A percentile compares a stretch with the other conserved stretches of the same genome.
Conservation (phyloP, 176 grass and related monocot species). For the Zizania latifolia region DNA sequence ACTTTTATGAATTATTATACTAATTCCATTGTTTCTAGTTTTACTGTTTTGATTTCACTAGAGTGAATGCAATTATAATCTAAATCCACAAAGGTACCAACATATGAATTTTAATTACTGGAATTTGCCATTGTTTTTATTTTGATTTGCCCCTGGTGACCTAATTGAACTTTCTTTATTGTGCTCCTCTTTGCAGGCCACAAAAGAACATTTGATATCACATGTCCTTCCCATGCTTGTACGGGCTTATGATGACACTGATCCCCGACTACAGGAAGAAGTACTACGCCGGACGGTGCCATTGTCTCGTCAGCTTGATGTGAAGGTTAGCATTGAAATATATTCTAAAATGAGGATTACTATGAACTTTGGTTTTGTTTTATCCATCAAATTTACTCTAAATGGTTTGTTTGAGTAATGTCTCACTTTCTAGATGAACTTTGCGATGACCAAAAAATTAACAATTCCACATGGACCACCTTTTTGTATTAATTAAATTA, state of each 20-base stretch:
- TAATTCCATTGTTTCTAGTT: neutral
- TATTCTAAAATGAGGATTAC: slow-evolving; percentile 7
- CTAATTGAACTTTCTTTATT: slow-evolving; percentile 22
- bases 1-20: slow-evolving; percentile 1
- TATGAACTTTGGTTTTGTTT: slow-evolving; percentile 14
- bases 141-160: neutral
- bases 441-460: neutral
- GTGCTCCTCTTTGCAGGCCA: slow-evolving; percentile 34
- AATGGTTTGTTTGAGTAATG: neutral
- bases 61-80: neutral
- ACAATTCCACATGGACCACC: neutral
- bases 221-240: slow-evolving; percentile 89
- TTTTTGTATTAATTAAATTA: neutral
- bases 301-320: slow-evolving; percentile 69
- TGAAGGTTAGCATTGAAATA: slow-evolving; percentile 48
- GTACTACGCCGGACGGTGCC: slow-evolving; percentile 70
- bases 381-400: neutral
- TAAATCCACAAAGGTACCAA: neutral
- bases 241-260: slow-evolving; percentile 92
- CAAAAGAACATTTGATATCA: slow-evolving; percentile 75
- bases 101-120: neutral
- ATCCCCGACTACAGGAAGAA: slow-evolving; percentile 96
- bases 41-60: neutral
- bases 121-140: neutral
- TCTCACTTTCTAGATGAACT: neutral